These are phyloP conservation scores for Neospermospora avenae DNA, from an alignment of 2,329 filamentous ascomycete genomes.

Conservation along the genomic window DNA sequence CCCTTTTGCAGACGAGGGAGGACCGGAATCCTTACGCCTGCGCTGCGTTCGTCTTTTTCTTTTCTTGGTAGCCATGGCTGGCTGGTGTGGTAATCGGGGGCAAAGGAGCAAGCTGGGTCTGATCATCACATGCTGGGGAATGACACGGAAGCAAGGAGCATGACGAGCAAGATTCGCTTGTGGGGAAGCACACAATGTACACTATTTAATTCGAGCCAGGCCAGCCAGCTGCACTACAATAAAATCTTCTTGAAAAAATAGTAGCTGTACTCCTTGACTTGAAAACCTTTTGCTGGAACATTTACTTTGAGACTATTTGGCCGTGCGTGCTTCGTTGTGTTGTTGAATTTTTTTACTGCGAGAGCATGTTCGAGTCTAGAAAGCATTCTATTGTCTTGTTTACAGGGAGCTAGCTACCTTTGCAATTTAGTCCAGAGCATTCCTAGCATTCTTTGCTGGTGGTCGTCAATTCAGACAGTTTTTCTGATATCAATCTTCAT, in stretches of 20 bases:
- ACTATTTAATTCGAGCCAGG: slow-evolving; percentile 33
- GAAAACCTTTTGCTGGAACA: too few relatives aligned
- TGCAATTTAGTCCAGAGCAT: too few relatives aligned
- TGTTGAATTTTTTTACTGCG: too few relatives aligned
- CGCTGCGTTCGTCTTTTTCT: slow-evolving; percentile 11
- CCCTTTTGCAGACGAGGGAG: slow-evolving; percentile 5
- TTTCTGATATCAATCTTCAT: too few relatives aligned
- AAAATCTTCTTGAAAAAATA: slow-evolving; percentile 20
- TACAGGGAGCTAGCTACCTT: too few relatives aligned
- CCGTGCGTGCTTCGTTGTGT: too few relatives aligned
- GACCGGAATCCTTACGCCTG: slow-evolving; percentile 13
- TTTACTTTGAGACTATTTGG: too few relatives aligned
- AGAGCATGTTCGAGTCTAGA: too few relatives aligned
- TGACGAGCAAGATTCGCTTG: slow-evolving; percentile 19
- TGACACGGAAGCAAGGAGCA: slow-evolving; percentile 16
- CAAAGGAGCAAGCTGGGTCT: slow-evolving; percentile 18
- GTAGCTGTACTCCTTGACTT: not conserved
- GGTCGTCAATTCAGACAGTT: too few relatives aligned
- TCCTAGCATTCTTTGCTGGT: too few relatives aligned
- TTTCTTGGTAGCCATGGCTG: slow-evolving; percentile 30
- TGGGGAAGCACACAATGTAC: slow-evolving; percentile 27
- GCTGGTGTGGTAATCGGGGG: slow-evolving; percentile 32
- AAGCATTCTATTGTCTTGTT: too few relatives aligned
- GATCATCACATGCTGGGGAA: slow-evolving; percentile 22
- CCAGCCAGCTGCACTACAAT: slow-evolving; percentile 33